Base-by-base conservation (phyloP, 345 rosid genomes). In the Combretum micranthum region DNA sequence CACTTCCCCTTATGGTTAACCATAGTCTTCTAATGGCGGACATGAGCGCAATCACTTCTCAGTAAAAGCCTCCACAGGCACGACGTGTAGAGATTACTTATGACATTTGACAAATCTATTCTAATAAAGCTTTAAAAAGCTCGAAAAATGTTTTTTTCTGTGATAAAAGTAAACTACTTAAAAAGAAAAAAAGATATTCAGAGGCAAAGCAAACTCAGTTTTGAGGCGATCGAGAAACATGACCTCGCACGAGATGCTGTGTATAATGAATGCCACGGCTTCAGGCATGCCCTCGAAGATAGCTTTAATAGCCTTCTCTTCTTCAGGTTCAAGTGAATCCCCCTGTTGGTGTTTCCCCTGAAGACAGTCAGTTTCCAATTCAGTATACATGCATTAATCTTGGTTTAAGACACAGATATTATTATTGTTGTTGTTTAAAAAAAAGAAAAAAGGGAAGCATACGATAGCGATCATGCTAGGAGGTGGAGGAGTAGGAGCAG, bases 211-310 rank as follows among this genome's bases (percentile, higher is more conserved):
- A 50, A 20, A 18, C 37, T 20, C 13, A 37, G 55, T 42, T 20
- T 26, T 4, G 19, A 39, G 46, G 16, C 2, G n/a, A n/a, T n/a
- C n/a, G n/a, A n/a, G 18, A 47, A 16, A 50, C 47, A 20, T 58
- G 43, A 74, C 85, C 80, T 77, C 80, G 68, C 78, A 77, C 15
- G 78, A 72, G 55, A 80, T 68, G 39, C 68, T 75, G 16, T 72
- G 70, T 11, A 80, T 60, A 4, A 59, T 18, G 32, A 20, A 62
- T 57, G 82, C 57, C 62, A 75, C 53, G 20, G 73, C 53, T 53
- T 75, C 75, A 17, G 72, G 74, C 60, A 67, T 58, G 58, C 55
- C 76, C 14, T 67, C 75, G 12, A 37, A 50, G n/a, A 45, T 61
- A n/a, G 55, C 56, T 46, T 22, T 26, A 43, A 9, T 37, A 21